Conservation (phyloP, 768 basidiomycete genomes). For the Macrolepiota dolichaula region DNA sequence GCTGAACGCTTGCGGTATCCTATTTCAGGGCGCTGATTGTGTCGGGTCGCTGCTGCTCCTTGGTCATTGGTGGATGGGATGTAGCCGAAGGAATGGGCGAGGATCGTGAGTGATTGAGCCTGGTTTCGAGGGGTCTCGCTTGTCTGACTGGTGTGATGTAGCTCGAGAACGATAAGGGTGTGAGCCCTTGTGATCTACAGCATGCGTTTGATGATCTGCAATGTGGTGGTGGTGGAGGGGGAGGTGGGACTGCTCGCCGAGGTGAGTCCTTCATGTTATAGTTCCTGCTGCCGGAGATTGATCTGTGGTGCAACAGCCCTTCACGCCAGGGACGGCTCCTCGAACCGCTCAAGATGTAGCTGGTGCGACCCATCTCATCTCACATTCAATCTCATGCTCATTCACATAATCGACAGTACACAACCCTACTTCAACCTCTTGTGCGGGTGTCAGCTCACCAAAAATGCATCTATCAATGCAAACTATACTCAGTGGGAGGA, state of each 20-base stretch:
- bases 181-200: not conserved
- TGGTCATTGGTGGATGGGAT: not conserved
- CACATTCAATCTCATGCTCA: not conserved
- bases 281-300: not conserved
- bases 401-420: not conserved
- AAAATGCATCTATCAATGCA: not conserved
- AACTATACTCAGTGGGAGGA: not conserved
- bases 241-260: not conserved
- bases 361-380: not conserved
- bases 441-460: slow-evolving; percentile 3
- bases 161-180: not conserved
- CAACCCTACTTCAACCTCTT: not conserved
- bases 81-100: not conserved
- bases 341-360: not conserved
- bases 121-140: not conserved
- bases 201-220: not conserved
- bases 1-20: not conserved
- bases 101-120: not conserved
- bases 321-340: not conserved
- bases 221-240: not conserved
- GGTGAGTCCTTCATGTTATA: not conserved
- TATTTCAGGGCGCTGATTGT: not conserved
- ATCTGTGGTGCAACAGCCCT: not conserved
- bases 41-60: not conserved
- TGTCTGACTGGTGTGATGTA: not conserved